phyloP scores from a whole-genome alignment of 352 stramenopile genomes.

The Aphanomyces euteiches region DNA sequence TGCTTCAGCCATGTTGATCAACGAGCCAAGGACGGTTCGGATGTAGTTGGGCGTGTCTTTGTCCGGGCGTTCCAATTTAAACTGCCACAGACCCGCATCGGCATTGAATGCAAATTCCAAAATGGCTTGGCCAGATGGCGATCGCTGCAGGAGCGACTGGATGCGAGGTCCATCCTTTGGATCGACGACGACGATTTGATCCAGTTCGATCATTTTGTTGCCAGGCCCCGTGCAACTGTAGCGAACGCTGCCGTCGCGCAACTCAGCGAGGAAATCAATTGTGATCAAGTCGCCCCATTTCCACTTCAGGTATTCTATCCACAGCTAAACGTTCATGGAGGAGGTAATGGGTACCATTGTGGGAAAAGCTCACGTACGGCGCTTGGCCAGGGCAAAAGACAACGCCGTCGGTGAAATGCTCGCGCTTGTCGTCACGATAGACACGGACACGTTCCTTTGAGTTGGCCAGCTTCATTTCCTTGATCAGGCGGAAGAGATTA shows the following conservation, averaged over 20 bases:
- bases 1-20: slow-evolving; percentile 88
- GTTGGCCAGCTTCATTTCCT: background rate
- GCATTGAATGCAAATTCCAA: slow-evolving; percentile 85
- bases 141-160: slow-evolving; percentile 59
- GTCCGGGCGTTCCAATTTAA: slow-evolving; percentile 82
- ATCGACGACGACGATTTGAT: slow-evolving; percentile 76
- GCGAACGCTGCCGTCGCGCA: slow-evolving; percentile 54
- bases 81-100: slow-evolving; percentile 87
- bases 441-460: slow-evolving; percentile 46
- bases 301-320: slow-evolving; percentile 84
- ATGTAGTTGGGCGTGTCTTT: slow-evolving; percentile 89
- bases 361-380: slow-evolving; percentile 76
- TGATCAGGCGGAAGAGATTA: slow-evolving; percentile 61
- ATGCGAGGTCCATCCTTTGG: slow-evolving; percentile 67
- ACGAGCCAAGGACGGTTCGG: slow-evolving; percentile 81
- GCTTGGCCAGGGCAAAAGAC: slow-evolving; percentile 84
- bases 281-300: slow-evolving; percentile 90
- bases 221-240: slow-evolving; percentile 69
- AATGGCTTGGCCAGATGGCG: slow-evolving; percentile 59
- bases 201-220: slow-evolving; percentile 77
- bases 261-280: slow-evolving; percentile 72
- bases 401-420: slow-evolving; percentile 87
- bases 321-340: no score
- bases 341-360: slow-evolving; percentile 39
- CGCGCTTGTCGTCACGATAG: slow-evolving; percentile 78